Conservation (phyloP, 2,329 filamentous ascomycete species). For the Fusarium haematococcum region DNA sequence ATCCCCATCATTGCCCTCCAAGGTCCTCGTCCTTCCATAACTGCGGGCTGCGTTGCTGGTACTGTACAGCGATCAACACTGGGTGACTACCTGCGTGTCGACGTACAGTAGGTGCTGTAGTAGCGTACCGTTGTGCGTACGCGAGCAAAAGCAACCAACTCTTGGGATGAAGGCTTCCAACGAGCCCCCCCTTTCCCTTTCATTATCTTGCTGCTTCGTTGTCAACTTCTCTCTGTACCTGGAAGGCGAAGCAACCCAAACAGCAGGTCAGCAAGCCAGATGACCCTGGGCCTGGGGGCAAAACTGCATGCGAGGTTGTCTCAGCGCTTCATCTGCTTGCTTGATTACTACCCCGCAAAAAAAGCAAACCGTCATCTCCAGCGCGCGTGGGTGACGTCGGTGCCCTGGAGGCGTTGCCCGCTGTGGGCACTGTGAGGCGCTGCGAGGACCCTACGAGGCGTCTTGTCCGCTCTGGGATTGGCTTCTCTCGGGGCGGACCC, state of each 20-base stretch:
- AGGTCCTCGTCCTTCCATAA: neutral
- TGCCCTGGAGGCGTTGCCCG: conserved; percentile 16
- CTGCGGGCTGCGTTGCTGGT: conserved; percentile 2
- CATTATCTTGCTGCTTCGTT: conserved; percentile 3
- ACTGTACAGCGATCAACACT: conserved; percentile 13
- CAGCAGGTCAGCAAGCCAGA: neutral
- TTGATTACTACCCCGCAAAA: conserved; percentile 39
- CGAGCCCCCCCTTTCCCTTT: conserved; percentile 3
- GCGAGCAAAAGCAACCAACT: conserved; percentile 1
- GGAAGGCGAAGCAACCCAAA: conserved; percentile 15
- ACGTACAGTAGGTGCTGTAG: neutral
- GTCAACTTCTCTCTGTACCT: conserved; percentile 19
- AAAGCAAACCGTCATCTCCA: conserved; percentile 17
- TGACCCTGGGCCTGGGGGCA: conserved; percentile 6
- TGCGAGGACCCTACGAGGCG: conserved; percentile 19
- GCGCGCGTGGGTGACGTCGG: conserved; percentile 38
- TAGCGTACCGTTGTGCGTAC: neutral
- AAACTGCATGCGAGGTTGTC: conserved; percentile 20
- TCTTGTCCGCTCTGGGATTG: conserved; percentile 24
- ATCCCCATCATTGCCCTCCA: neutral
- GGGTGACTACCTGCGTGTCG: neutral
- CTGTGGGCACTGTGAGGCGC: conserved; percentile 13
- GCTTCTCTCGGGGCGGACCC: conserved; percentile 23
- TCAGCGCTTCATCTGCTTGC: conserved; percentile 4
- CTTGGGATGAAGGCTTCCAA: neutral